Conservation (phyloP, 2,329 filamentous ascomycete species). For the Hirsutella rhossiliensis region DNA sequence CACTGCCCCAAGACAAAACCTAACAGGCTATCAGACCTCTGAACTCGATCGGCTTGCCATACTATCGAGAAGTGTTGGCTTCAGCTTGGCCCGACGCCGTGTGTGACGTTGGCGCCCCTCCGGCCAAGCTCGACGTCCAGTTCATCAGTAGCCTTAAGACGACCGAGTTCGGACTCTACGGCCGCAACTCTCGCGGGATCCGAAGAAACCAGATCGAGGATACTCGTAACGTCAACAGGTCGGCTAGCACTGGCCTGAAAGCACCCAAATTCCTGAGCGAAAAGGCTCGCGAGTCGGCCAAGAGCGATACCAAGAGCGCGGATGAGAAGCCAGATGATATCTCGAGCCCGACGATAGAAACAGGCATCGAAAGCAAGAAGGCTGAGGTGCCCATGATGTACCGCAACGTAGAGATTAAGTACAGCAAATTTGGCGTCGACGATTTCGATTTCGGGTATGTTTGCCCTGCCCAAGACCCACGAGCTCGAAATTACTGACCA, state of each 20-base stretch:
- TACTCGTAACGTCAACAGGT: constrained; percentile 51
- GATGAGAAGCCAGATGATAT: constrained; percentile 42
- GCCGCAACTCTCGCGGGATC: constrained; percentile 60
- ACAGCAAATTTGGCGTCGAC: constrained; percentile 97
- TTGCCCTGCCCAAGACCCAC: neutral
- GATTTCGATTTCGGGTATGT: constrained; percentile 91
- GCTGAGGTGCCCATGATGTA: constrained; percentile 83
- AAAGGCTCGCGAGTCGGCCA: constrained; percentile 60
- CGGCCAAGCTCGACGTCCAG: constrained; percentile 59
- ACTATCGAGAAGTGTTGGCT: constrained; percentile 76
- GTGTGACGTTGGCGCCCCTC: constrained; percentile 76
- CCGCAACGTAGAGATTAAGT: constrained; percentile 92
- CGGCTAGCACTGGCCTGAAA: constrained; percentile 47
- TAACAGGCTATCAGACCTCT: constrained; percentile 45
- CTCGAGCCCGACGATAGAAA: constrained; percentile 51
- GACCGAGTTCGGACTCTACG: constrained; percentile 66
- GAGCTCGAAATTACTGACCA: constrained; percentile 7
- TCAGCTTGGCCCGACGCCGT: constrained; percentile 85
- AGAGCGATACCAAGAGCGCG: constrained; percentile 26
- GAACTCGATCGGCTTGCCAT: constrained; percentile 80
- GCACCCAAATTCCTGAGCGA: constrained; percentile 93
- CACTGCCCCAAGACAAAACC: neutral
- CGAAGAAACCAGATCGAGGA: constrained; percentile 76
- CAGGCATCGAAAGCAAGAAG: constrained; percentile 61
- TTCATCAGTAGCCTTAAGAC: constrained; percentile 57